Evolutionary conservation across 768 basidiomycete genomes (phyloP).

Genomic region (Podaxis sp.): DNA sequence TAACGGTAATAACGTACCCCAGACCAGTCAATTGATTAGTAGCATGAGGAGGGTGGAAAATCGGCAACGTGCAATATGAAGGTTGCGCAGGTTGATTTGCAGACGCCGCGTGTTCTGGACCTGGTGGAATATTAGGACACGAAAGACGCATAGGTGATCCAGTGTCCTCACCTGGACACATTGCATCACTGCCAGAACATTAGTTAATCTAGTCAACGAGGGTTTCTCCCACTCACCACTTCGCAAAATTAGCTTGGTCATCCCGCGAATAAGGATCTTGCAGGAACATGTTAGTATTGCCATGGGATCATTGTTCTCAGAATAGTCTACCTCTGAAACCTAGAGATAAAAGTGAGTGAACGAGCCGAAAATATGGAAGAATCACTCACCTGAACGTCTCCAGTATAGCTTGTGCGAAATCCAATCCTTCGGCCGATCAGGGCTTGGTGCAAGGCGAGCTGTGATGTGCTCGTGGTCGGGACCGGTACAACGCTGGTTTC

Average conservation of each 20-base stretch:
- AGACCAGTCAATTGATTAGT: slow-evolving; percentile 17
- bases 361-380: background rate
- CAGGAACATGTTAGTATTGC: too few species aligned
- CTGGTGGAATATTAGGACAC: slow-evolving; percentile 26
- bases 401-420: slow-evolving; percentile 56
- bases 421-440: slow-evolving; percentile 48
- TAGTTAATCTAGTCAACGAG: background rate
- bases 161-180: slow-evolving; percentile 44
- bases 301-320: too few species aligned
- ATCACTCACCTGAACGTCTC: slow-evolving; percentile 50
- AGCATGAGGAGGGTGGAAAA: slow-evolving; percentile 43
- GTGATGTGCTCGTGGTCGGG: slow-evolving; percentile 47
- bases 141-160: background rate
- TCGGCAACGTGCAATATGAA: slow-evolving; percentile 53
- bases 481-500: slow-evolving; percentile 36
- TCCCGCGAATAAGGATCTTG: slow-evolving; percentile 60
- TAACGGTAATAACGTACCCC: background rate
- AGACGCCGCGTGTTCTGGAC: slow-evolving; percentile 47
- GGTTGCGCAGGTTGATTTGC: slow-evolving; percentile 39
- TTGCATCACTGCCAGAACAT: slow-evolving; percentile 37
- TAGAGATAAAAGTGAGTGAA: too few species aligned
- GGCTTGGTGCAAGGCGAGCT: slow-evolving; percentile 43
- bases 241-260: slow-evolving; percentile 50
- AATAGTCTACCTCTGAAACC: slow-evolving; percentile 41
- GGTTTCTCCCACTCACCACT: slow-evolving; percentile 40